These are phyloP conservation scores for Hypholoma fasciculare DNA, from an alignment of 768 basidiomycete species.

Conservation along the genomic window DNA sequence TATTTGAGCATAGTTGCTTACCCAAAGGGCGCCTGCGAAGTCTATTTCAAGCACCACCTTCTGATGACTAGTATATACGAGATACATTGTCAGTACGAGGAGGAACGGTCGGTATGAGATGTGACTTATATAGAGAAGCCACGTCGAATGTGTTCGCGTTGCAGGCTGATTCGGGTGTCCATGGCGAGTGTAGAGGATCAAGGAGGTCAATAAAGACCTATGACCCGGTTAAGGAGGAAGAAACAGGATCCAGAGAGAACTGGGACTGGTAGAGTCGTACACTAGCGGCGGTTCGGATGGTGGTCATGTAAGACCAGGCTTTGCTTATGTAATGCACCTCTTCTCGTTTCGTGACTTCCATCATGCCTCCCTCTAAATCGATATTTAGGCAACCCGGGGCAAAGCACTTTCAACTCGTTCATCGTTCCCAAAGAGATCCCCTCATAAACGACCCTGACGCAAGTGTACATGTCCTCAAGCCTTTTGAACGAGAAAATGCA, in stretches of 20 bases:
- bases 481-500: slow-evolving; percentile 69
- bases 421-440: slow-evolving; percentile 94
- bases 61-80: slow-evolving; percentile 86
- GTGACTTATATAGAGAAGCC: slow-evolving; percentile 89
- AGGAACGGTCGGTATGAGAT: slow-evolving; percentile 21
- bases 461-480: slow-evolving; percentile 85
- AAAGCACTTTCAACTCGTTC: slow-evolving; percentile 95
- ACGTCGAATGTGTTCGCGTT: slow-evolving; percentile 78
- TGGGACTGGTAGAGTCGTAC: slow-evolving; percentile 19
- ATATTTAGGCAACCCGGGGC: slow-evolving; percentile 89
- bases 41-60: slow-evolving; percentile 94
- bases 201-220: slow-evolving; percentile 27
- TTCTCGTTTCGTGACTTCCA: slow-evolving; percentile 24
- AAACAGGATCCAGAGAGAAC: slow-evolving; percentile 15
- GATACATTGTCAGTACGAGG: slow-evolving; percentile 40
- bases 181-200: slow-evolving; percentile 29
- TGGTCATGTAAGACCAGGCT: slow-evolving; percentile 30
- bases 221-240: slow-evolving; percentile 16
- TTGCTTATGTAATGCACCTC: slow-evolving; percentile 34
- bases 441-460: slow-evolving; percentile 93
- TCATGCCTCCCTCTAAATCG: slow-evolving; percentile 66
- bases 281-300: slow-evolving; percentile 24
- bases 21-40: slow-evolving; percentile 86
- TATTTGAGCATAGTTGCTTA: slow-evolving; percentile 32
- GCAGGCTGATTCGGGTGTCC: slow-evolving; percentile 57